Evolutionary conservation across 2,329 filamentous ascomycete genomes (phyloP).

Genomic region (Diaporthe sp.): DNA sequence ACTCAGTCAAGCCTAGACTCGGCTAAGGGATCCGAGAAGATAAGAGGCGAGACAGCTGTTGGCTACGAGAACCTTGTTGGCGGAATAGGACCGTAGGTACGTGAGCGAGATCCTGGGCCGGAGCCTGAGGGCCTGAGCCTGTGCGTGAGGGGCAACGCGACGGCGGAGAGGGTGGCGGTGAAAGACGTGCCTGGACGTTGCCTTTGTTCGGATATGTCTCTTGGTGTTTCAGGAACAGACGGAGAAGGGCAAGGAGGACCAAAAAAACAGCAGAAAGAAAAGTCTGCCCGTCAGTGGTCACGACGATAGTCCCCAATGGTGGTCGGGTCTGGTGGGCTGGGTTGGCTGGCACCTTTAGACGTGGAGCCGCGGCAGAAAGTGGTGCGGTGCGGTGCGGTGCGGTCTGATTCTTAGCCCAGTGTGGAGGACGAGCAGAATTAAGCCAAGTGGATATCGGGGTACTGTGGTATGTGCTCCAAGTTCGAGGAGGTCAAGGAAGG

Average conservation of each 20-base stretch:
- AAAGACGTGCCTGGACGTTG: neutral
- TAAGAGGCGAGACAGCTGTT: constrained; percentile 39
- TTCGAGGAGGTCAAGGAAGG: constrained; percentile 9
- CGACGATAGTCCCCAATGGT: constrained; percentile 31
- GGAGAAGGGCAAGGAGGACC: neutral
- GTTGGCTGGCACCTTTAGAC: constrained; percentile 37
- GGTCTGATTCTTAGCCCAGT: constrained; percentile 35
- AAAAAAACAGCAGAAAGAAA: constrained; percentile 22
- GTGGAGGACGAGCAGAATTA: constrained; percentile 40
- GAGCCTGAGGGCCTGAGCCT: constrained; percentile 15
- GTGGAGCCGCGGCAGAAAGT: constrained; percentile 40
- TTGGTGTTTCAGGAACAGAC: neutral
- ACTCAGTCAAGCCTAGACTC: constrained; percentile 36
- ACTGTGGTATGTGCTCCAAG: neutral
- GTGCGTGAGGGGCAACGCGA: constrained; percentile 22
- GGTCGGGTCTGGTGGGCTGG: constrained; percentile 29
- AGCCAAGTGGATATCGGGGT: constrained; percentile 35
- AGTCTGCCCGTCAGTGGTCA: constrained; percentile 28
- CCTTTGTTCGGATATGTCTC: neutral
- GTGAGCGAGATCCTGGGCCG: constrained; percentile 14
- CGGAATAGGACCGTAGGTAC: constrained; percentile 21
- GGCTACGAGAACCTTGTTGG: constrained; percentile 34
- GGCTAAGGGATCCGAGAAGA: constrained; percentile 36
- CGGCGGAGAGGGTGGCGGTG: constrained; percentile 33
- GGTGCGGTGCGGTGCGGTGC: constrained; percentile 30